Conservation (phyloP, 2,329 filamentous ascomycete genomes). For the Talaromyces sp. region DNA sequence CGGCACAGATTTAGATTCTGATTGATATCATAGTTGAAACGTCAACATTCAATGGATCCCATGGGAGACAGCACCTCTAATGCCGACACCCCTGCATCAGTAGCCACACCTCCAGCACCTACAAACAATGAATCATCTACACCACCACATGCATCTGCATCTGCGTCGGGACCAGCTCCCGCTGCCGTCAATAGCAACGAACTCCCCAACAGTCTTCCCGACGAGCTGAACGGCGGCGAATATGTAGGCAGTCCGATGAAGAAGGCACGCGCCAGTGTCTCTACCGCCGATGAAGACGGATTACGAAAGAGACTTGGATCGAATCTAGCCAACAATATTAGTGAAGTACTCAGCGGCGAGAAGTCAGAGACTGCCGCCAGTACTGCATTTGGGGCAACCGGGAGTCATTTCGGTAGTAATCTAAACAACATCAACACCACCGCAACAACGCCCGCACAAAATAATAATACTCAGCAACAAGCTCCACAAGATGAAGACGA, state of each 20-base stretch:
- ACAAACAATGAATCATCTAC: constrained; percentile 30
- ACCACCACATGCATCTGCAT: constrained; percentile 27
- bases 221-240: constrained; percentile 27
- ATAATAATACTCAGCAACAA: not conserved
- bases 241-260: constrained; percentile 45
- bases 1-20: constrained; percentile 4
- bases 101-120: constrained; percentile 31
- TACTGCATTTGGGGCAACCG: constrained; percentile 9
- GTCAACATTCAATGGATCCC: constrained; percentile 60
- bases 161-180: constrained; percentile 2
- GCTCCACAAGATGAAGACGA: constrained; percentile 7
- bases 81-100: constrained; percentile 35
- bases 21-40: constrained; percentile 51
- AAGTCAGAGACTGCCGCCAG: not conserved
- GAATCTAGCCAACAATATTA: constrained; percentile 28
- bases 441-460: not conserved
- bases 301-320: constrained; percentile 39
- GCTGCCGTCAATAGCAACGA: constrained; percentile 4
- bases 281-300: constrained; percentile 37
- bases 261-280: constrained; percentile 44
- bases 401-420: constrained; percentile 15
- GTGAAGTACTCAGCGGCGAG: constrained; percentile 25
- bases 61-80: constrained; percentile 36
- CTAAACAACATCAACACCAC: not conserved
- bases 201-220: constrained; percentile 21